Base-by-base conservation (phyloP, 495 filamentous ascomycete genomes). In the Elaphomyces granulatus region DNA sequence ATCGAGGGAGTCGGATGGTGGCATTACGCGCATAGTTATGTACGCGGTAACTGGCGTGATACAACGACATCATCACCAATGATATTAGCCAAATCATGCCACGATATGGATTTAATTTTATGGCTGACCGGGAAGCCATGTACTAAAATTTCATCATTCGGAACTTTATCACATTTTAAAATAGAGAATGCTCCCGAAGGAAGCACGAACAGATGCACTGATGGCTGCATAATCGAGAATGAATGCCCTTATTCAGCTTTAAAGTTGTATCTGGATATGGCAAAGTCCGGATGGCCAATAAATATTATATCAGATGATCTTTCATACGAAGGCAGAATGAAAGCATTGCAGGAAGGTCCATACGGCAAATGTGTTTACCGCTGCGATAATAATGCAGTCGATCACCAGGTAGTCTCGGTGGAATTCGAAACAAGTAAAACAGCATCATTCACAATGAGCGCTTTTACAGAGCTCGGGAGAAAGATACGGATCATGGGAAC, bases 21-120 rank as follows among this genome's bases (percentile, higher is more conserved):
- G 85, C 90, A 98, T 58, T 98, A 93, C 52, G 64, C 79, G 1
- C 90, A 98, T 59, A 81, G 75, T 46, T 96, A 94, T 49, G 88
- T 98, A 16, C 73, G 78, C 14, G 88, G 88, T 12, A 94, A 94
- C 58, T 96, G 90, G 90, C n/a, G n/a, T n/a, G n/a, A n/a, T n/a
- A n/a, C n/a, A n/a, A n/a, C n/a, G n/a, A n/a, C n/a, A 62, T 64
- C 40, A n/a, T n/a, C n/a, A n/a, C n/a, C n/a, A n/a, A n/a, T n/a
- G n/a, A n/a, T 90, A 4, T 64, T 90, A 4, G 84, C 83, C 6
- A 90, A 88, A 55, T 83, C 79, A 34, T 90, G 83, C 47, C 83
- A 90, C 52, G 83, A 90, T 47, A 80, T 88, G 18, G 82, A 90
- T 45, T 61, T 87, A 20, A 54, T 88, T 4, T 59, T 87, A 16